A percentile compares a stretch with the other conserved stretches of the same genome.
Evolutionary conservation across 2,329 filamentous ascomycete genomes (phyloP).

Genomic region (Colletotrichum kahawae): DNA sequence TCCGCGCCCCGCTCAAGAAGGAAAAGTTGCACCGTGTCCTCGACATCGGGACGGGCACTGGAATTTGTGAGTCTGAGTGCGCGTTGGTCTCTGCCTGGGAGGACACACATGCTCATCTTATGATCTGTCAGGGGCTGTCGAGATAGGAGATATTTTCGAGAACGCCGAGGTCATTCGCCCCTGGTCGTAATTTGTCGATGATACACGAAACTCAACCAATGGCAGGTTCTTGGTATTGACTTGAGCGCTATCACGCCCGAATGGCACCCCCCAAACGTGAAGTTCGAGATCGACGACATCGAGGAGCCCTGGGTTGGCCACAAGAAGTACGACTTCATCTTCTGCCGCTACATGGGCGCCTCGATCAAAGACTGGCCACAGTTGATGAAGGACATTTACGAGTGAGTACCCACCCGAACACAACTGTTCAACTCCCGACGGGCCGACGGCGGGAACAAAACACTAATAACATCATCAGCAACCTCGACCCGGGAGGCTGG

Average conservation of each 20-base stretch:
- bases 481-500: slow-evolving; percentile 39
- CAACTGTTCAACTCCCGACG: fast-evolving
- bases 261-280: slow-evolving; percentile 62
- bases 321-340: slow-evolving; percentile 39
- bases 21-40: slow-evolving; percentile 43
- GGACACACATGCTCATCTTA: fast-evolving
- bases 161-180: neutral
- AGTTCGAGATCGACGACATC: slow-evolving; percentile 70
- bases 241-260: slow-evolving; percentile 1
- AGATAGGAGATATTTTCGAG: neutral
- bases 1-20: neutral
- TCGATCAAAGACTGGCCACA: slow-evolving; percentile 11
- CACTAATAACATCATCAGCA: slow-evolving; percentile 20
- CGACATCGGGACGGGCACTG: slow-evolving; percentile 65
- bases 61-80: slow-evolving; percentile 51
- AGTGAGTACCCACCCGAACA: neutral
- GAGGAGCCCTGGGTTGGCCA: slow-evolving; percentile 51
- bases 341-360: slow-evolving; percentile 23
- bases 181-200: neutral
- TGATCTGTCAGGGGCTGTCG: neutral
- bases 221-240: slow-evolving; percentile 2
- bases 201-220: neutral
- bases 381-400: slow-evolving; percentile 14
- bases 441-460: fast-evolving
- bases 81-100: fast-evolving